Evolutionary conservation across 441 rosid species (phyloP), one percentile per base, ranked within the genome.

Genomic region (Cnidoscolus chayamansa): DNA sequence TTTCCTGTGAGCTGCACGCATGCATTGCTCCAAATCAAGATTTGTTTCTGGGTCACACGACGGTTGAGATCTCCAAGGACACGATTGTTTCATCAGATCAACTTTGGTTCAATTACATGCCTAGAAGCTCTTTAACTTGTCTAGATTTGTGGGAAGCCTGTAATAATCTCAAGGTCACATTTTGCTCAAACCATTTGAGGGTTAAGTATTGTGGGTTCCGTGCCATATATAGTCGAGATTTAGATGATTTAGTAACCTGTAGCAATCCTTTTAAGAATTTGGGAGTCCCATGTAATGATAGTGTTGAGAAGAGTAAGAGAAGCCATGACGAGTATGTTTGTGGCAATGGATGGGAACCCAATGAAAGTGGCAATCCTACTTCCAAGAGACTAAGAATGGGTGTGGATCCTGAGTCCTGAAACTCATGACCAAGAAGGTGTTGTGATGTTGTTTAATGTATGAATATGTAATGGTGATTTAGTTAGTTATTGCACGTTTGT

Each of bases 1-100:
- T 68, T 59, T 55, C 54, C 25, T 68, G 63, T 54, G 62, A 56
- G 19, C 16, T 68, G 51, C 62, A 56, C 5, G 72, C 72, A 40
- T 6, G 32, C 53, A 5, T 55, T 47, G 40, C 65, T 1, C 65
- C 43, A 15, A 51, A 70, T 25, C 40, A 70, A 56, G 53, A 56
- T 55, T 17, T 70, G 37, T 58, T 70, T 57, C 55, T 70, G 32
- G 73, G 73, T 70, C 64, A 10, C 17, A 20, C 65, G 0, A 10
- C 64, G 13, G 37, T 48, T 43, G 55, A 57, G 45, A 58, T 70
- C 64, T 54, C 54, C 2, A n/a, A 45, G 1, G 65, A 70, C 8
- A 20, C 2, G 13, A 12, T n/a, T 40, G 31, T 31, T 30, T 11
- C 63, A 30, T 59, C 63, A 0, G n/a, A 59, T 31, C 63, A 59